Percentiles rank a stretch among this genome's conserved stretches.
phyloP scores from a whole-genome alignment of 345 rosid genomes.

The Arabidopsis suecica region DNA sequence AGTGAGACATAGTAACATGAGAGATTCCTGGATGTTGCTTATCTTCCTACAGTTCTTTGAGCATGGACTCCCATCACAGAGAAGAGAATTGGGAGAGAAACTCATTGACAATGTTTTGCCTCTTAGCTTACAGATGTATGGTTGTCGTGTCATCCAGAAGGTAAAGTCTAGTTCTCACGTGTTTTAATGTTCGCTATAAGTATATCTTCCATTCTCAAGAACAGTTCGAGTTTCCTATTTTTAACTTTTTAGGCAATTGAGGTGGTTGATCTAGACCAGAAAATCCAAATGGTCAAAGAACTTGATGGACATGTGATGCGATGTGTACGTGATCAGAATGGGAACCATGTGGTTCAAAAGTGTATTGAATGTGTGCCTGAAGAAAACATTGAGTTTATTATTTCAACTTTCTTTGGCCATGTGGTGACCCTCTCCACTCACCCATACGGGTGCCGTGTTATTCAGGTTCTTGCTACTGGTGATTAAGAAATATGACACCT shows the following conservation, averaged over 20 bases:
- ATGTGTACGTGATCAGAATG: constrained; percentile 96
- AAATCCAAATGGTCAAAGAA: constrained; percentile 84
- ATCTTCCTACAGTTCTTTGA: constrained; percentile 74
- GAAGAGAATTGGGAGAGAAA: constrained; percentile 84
- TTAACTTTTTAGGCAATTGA: constrained; percentile 72
- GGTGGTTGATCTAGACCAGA: constrained; percentile 90
- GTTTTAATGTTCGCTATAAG: background rate
- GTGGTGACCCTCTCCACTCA: constrained; percentile 86
- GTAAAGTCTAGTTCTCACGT: constrained; percentile 44
- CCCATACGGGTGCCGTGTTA: constrained; percentile 96
- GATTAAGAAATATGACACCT: background rate
- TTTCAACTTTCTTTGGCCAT: constrained; percentile 86
- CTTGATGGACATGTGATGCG: constrained; percentile 95
- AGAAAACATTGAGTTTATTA: constrained; percentile 78
- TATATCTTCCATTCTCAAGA: background rate
- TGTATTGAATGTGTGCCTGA: constrained; percentile 96
- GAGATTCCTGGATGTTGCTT: background rate
- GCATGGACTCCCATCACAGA: constrained; percentile 86
- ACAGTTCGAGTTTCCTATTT: background rate
- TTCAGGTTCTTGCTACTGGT: constrained; percentile 61
- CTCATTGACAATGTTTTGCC: constrained; percentile 80
- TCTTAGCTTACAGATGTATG: constrained; percentile 97
- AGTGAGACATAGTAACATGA: background rate
- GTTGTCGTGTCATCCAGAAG: constrained; percentile 98
- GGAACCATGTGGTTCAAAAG: constrained; percentile 97